Evolutionary conservation across 2,329 filamentous ascomycete genomes (phyloP), one percentile per base, ranked within the genome.

Genomic region (Aspergillus sp.): DNA sequence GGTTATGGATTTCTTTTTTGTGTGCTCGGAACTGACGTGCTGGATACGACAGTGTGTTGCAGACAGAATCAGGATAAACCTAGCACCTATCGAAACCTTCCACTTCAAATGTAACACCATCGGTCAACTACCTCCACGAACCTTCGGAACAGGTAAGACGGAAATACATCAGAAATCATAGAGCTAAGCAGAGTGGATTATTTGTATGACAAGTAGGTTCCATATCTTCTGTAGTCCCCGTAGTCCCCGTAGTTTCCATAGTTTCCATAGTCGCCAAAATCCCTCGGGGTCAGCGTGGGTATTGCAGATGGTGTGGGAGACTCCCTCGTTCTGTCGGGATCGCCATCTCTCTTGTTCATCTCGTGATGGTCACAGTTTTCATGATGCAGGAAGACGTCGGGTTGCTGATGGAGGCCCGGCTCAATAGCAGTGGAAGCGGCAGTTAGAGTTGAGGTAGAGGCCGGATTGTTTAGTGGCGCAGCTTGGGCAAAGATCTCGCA

Each of bases 201-300:
- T 29, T 10, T 29, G 25, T 29, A 29, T 29, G 7, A 29, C 25
- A 29, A 10, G 25, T 62, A 61, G 19, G 57, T 41, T 7, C 53
- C 61, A 17, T 58, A 64, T 29, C 50, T 48, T 21, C 53, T 53
- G 38, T 60, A 60, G 5, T 53, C 36, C 3, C 48, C 54, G 38
- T 60, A 60, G 5, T 53, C 36, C 3, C 48, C 47, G 32, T 62
- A 58, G 31, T 59, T 36, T 16, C 53, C 49, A 31, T 64, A 59
- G 50, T 56, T 46, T 19, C 53, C 49, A 31, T 64, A 58, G 50
- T 56, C 45, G 11, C 53, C 56, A 20, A 58, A 61, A 41, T 41
- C 25, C 34, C 38, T 25, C 11, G 52, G 48, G 29, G 44, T 29
- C 3, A 44, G 38, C 1, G 36, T 54, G 7, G 52, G 44, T 2